Evolutionary conservation across 2,329 filamentous ascomycete species (phyloP), one percentile per base, ranked within the genome.

Genomic region (Hypoxylon sp.): DNA sequence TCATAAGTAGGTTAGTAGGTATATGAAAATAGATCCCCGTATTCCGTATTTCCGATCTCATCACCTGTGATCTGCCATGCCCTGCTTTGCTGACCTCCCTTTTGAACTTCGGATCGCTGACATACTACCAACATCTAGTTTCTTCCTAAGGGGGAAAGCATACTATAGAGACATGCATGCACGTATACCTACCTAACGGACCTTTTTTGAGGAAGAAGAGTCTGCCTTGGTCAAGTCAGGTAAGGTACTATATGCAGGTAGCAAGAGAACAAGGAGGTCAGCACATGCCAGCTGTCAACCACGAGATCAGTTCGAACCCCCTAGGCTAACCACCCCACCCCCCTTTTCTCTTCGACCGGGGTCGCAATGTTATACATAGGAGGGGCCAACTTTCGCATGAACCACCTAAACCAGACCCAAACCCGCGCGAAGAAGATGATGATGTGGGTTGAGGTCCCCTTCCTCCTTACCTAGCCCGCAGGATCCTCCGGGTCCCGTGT

Each of bases 41-140:
- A 67, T 61, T 56, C 60, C 20, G 59, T 66, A n/a, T 46, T 67
- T 64, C 60, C 64, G 60, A 67, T 67, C 64, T 64, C 53, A 67
- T 64, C 56, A 67, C 60, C 60, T 61, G 56, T 61, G 64, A 67
- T 67, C 64, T 67, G 51, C 64, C 53, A 63, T 67, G 61, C 30
- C 44, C 19, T 46, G 56, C 46, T 49, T 56, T 32, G 30, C 30
- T 32, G 50, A 46, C 39, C 49, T 54, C n/a, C 44, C 37, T 49
- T 15, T 34, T 22, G 7, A 34, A 28, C n/a, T 4, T 32, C 28
- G 47, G 47, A 6, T 13, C 22, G 64, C 30, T 37, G 46, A 59
- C 51, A 52, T 30, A 65, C 44, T 19, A 32, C 59, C 34, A 22
- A n/a, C n/a, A n/a, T n/a, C n/a, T 4, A 11, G 11, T 20, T 13